Evolutionary conservation across 2,329 filamentous ascomycete species (phyloP).

Genomic region (Calonectria hongkongensis): DNA sequence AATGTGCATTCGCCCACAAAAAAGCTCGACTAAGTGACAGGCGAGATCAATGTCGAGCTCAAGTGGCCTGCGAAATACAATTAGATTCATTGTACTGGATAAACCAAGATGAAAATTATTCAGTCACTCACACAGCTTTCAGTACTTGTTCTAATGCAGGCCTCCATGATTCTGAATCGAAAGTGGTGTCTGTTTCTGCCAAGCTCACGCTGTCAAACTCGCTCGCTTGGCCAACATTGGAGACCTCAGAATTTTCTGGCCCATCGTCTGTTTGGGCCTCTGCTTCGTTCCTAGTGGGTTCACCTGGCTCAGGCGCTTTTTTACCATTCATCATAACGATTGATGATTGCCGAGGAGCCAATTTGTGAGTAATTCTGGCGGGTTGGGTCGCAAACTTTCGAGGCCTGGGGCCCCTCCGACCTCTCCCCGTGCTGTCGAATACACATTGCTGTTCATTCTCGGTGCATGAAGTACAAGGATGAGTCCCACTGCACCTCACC

Average conservation of each 20-base stretch:
- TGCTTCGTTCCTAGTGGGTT: background rate
- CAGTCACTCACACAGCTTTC: background rate
- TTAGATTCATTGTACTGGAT: background rate
- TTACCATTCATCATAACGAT: background rate
- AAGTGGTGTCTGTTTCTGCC: background rate
- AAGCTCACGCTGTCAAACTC: conserved; percentile 16
- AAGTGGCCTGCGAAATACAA: background rate
- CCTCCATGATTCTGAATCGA: conserved; percentile 13
- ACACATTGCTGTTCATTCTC: conserved; percentile 22
- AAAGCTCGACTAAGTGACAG: conserved; percentile 24
- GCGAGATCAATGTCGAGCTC: conserved; percentile 1
- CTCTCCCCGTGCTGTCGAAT: conserved; percentile 32
- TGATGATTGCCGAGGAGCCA: conserved; percentile 21
- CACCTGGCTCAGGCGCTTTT: background rate
- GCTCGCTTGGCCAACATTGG: conserved; percentile 17
- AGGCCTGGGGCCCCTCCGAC: conserved; percentile 27
- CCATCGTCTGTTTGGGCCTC: background rate
- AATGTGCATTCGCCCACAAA: conserved; percentile 14
- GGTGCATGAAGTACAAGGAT: conserved; percentile 30
- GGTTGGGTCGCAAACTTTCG: conserved; percentile 9
- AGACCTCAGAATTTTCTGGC: background rate
- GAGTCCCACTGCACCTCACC: conserved; percentile 37
- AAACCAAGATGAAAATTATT: background rate
- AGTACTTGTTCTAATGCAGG: conserved; percentile 8
- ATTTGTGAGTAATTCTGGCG: conserved; percentile 2